Percentiles rank a stretch among this genome's conserved stretches.
Evolutionary conservation across 345 rosid species (phyloP).

Genomic region (Hevea brasiliensis): DNA sequence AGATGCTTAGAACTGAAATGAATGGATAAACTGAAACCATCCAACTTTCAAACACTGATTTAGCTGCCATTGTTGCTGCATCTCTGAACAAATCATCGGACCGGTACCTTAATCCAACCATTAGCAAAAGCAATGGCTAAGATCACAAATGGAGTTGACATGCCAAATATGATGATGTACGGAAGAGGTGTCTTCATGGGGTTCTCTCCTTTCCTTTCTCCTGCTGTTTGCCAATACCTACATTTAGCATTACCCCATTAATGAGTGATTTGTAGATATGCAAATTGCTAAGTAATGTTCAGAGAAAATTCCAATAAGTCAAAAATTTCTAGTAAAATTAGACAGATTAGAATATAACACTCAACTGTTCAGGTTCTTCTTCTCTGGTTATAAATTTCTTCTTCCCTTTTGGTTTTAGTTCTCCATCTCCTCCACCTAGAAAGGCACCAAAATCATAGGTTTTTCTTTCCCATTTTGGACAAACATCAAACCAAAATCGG

Average conservation of each 20-base stretch:
- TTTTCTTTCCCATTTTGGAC: no score
- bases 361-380: slow-evolving; percentile 82
- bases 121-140: slow-evolving; percentile 88
- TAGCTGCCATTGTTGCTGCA: background rate
- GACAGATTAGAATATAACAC: background rate
- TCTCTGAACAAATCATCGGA: slow-evolving; percentile 42
- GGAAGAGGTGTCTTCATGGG: slow-evolving; percentile 94
- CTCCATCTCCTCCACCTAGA: slow-evolving; percentile 70
- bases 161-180: slow-evolving; percentile 81
- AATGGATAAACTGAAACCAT: background rate
- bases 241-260: slow-evolving; percentile 15
- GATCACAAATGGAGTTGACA: slow-evolving; percentile 92
- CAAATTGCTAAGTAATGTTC: background rate
- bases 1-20: slow-evolving; percentile 13
- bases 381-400: slow-evolving; percentile 87
- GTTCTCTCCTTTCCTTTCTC: slow-evolving; percentile 92
- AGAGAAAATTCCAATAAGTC: background rate
- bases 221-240: slow-evolving; percentile 92
- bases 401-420: slow-evolving; percentile 66
- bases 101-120: slow-evolving; percentile 93
- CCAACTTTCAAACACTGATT: background rate
- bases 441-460: slow-evolving; percentile 8
- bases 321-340: background rate
- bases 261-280: background rate
- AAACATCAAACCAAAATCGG: background rate